Conservation (phyloP, 2,329 filamentous ascomycete genomes). For the Alternaria postmessia region DNA sequence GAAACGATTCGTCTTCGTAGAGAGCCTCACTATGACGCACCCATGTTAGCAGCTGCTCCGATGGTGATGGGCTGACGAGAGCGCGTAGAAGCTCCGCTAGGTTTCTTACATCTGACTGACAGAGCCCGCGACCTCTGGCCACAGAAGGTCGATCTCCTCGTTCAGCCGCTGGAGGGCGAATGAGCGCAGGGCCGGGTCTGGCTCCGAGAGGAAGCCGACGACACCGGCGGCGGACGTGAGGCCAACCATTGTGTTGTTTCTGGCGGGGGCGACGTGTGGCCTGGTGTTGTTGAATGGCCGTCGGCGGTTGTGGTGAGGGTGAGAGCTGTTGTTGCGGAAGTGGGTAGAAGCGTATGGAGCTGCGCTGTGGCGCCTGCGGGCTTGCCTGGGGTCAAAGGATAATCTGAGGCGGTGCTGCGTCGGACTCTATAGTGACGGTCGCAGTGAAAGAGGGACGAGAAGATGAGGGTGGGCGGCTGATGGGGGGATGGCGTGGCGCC, state of each 20-base stretch:
- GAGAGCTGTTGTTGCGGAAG: constrained; percentile 40
- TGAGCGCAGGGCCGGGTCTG: constrained; percentile 90
- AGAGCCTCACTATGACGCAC: constrained; percentile 78
- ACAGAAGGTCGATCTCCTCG: constrained; percentile 94
- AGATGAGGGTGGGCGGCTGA: constrained; percentile 35
- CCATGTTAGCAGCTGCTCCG: constrained; percentile 32
- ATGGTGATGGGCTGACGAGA: not conserved
- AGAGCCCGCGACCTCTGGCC: constrained; percentile 94
- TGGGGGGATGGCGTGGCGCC: constrained; percentile 42
- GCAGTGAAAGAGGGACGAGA: constrained; percentile 44
- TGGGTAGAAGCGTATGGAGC: constrained; percentile 49
- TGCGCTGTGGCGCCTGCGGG: constrained; percentile 45
- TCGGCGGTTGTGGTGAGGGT: constrained; percentile 32
- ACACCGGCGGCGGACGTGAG: constrained; percentile 94
- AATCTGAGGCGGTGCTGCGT: constrained; percentile 20
- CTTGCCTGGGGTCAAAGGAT: constrained; percentile 15
- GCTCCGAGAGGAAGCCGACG: constrained; percentile 92
- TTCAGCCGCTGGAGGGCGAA: constrained; percentile 96
- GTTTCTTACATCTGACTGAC: constrained; percentile 86
- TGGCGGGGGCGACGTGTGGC: constrained; percentile 17
- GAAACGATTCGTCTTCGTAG: constrained; percentile 95
- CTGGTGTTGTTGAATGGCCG: constrained; percentile 20
- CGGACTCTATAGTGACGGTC: constrained; percentile 16
- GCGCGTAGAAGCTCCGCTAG: constrained; percentile 2
- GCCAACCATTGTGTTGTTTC: constrained; percentile 74